Base-by-base conservation (phyloP, 106 monocot species). In the Posidonia australis region DNA sequence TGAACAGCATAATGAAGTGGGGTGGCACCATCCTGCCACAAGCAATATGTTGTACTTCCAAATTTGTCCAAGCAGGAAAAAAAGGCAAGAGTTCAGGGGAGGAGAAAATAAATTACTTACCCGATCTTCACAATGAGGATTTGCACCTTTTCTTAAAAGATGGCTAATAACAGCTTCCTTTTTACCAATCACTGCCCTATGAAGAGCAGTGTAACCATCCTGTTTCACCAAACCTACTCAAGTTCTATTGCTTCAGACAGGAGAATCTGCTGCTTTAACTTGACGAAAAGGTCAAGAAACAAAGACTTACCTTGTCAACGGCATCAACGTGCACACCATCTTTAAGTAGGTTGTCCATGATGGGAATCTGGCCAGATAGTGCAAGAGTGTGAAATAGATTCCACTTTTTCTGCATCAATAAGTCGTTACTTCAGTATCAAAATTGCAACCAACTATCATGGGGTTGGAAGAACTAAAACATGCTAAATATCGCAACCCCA, bases 161-260 rank as follows among this genome's bases (percentile, higher is more conserved):
- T 91, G 90, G 57, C 84, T 98, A 41, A 90, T 83, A 36, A 98
- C 90, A 58, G 96, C 74, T 75, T 98, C 96, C 68, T 90, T 98
- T 81, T 87, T 98, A 56, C 87, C 90, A 26, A 98, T 83, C 21
- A 91, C 79, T 49, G 87, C 87, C 72, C 78, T 84, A 59, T 98
- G 96, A 65, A 98, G 82, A 69, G 90, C 82, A 56, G 90, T 90
- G 31, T 69, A 80, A 26, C 87, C 90, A 79, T 98, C 96, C 94
- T 94, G 82, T 84, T 55, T 61, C 65, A 81, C 21, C 18, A 71
- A 77, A 73, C 64, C 48, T 52, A 79, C 70, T 76, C 73, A 74
- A 67, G 32, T 23, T 65, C 48, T 26, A 67, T 29, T 24, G n/a
- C 51, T 78, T 68, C 31, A 60, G 30, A 62, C 54, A 62, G 52